Evolutionary conservation across 2,329 filamentous ascomycete species (phyloP).

Genomic region (Pseudogymnoascus sp.): DNA sequence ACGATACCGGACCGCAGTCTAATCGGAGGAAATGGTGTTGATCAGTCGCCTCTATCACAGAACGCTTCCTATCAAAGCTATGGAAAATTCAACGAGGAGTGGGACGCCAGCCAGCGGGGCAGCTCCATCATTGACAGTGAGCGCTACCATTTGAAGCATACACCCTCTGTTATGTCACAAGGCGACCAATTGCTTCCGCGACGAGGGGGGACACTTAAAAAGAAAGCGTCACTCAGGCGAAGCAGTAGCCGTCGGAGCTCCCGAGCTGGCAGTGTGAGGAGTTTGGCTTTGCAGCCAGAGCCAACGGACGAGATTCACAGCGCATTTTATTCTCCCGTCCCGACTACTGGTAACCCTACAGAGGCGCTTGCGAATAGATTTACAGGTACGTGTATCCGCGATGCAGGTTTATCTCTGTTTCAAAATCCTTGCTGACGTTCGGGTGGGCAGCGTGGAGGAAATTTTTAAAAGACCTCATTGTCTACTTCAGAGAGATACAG

Average conservation of each 20-base stretch:
- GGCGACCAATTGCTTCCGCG: slow-evolving; percentile 29
- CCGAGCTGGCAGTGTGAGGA: slow-evolving; percentile 79
- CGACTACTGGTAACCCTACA: slow-evolving; percentile 78
- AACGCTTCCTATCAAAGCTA: slow-evolving; percentile 18
- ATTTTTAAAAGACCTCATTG: slow-evolving; percentile 85
- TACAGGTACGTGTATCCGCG: slow-evolving; percentile 54
- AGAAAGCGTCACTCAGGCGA: slow-evolving; percentile 74
- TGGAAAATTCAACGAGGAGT: slow-evolving; percentile 61
- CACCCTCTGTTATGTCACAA: slow-evolving; percentile 39
- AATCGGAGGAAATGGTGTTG: slow-evolving; percentile 15
- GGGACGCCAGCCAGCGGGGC: slow-evolving; percentile 60
- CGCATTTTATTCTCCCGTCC: slow-evolving; percentile 83
- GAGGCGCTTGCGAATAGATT: slow-evolving; percentile 82
- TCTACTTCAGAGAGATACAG: slow-evolving; percentile 90
- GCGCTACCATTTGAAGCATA: slow-evolving; percentile 22
- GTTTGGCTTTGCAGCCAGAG: slow-evolving; percentile 63
- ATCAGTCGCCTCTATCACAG: slow-evolving; percentile 22
- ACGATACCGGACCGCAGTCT: background rate
- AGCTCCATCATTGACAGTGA: slow-evolving; percentile 52
- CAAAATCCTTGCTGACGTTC: slow-evolving; percentile 10
- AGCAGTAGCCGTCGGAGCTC: slow-evolving; percentile 74
- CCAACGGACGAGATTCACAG: slow-evolving; percentile 68
- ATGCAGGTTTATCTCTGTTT: slow-evolving; percentile 2
- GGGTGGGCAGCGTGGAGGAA: slow-evolving; percentile 72
- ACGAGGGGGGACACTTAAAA: slow-evolving; percentile 72